Evolutionary conservation across 2,329 filamentous ascomycete species (phyloP).

Genomic region (Epichloe uncinata): DNA sequence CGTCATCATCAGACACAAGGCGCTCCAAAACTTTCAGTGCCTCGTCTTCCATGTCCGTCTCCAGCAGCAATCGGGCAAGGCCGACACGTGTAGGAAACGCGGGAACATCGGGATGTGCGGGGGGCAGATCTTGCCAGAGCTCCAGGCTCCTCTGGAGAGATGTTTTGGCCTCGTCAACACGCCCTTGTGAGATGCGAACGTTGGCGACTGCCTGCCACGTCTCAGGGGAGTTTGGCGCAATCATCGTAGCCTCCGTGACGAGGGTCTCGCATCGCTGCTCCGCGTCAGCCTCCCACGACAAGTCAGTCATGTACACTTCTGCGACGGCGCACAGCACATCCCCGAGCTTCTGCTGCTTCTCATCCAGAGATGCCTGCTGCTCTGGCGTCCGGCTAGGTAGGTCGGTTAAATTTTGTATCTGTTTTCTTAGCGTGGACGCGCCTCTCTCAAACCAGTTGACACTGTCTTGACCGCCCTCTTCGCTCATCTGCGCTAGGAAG

Average conservation of each 20-base stretch:
- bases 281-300: constrained; percentile 85
- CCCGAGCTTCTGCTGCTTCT: constrained; percentile 68
- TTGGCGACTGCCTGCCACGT: constrained; percentile 93
- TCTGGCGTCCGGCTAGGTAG: constrained; percentile 23
- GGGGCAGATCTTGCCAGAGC: constrained; percentile 68
- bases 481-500: constrained; percentile 82
- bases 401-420: constrained; percentile 52
- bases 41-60: constrained; percentile 73
- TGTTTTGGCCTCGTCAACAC: constrained; percentile 63
- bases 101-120: constrained; percentile 59
- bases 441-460: constrained; percentile 58
- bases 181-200: constrained; percentile 77
- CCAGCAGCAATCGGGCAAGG: constrained; percentile 75
- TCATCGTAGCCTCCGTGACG: constrained; percentile 78
- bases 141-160: constrained; percentile 69
- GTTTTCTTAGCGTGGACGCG: constrained; percentile 55
- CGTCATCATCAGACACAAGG: constrained; percentile 77
- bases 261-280: constrained; percentile 78
- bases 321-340: constrained; percentile 88
- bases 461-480: constrained; percentile 52
- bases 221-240: constrained; percentile 65
- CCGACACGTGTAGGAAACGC: constrained; percentile 79
- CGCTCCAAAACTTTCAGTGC: constrained; percentile 77
- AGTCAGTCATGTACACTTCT: constrained; percentile 98
- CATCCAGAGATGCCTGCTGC: constrained; percentile 37